Conservation (phyloP, 257 asterid genomes). For the Perilla frutescens region DNA sequence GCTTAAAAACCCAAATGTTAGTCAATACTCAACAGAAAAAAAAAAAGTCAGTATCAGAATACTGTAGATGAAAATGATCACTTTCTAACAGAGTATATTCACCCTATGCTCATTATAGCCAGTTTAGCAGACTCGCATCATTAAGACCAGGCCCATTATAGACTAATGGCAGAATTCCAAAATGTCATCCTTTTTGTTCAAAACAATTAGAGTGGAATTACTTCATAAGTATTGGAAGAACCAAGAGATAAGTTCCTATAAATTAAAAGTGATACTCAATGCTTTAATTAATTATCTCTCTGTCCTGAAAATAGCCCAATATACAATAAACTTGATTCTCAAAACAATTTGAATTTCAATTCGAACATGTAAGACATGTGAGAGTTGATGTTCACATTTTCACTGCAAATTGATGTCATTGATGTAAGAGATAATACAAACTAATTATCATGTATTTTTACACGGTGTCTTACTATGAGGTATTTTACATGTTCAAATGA, state of each 20-base stretch:
- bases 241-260: background rate
- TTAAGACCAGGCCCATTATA: background rate
- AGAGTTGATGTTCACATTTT: background rate
- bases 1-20: background rate
- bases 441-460: background rate
- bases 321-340: background rate
- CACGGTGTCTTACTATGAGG: background rate
- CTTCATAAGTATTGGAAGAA: background rate
- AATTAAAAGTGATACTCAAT: background rate
- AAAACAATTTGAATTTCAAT: constrained; percentile 10
- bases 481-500: background rate
- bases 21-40: background rate
- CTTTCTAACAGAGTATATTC: background rate
- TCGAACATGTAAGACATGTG: background rate
- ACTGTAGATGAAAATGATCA: background rate
- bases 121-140: background rate
- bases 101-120: background rate
- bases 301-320: background rate
- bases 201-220: background rate
- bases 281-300: background rate
- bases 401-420: background rate
- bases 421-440: background rate
- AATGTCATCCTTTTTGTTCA: background rate
- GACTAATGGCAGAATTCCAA: background rate
- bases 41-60: background rate